phyloP scores from a whole-genome alignment of 768 basidiomycete genomes.

The Galerina sulciceps region DNA sequence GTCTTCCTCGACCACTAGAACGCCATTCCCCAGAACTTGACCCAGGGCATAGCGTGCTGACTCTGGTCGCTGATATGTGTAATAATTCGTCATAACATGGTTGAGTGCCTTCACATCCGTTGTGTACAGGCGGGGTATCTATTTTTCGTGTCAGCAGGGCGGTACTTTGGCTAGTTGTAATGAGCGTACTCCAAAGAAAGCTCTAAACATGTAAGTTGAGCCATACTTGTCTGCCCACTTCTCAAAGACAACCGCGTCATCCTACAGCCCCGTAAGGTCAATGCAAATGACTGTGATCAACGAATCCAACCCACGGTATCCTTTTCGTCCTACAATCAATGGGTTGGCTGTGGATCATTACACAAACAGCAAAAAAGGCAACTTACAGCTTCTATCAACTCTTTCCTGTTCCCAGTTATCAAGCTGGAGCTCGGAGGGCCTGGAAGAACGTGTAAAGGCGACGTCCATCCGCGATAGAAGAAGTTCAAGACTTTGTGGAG shows the following conservation, averaged over 20 bases:
- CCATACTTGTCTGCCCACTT: conserved; percentile 57
- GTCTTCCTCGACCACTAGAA: conserved; percentile 54
- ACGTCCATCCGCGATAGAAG: conserved; percentile 36
- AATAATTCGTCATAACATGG: conserved; percentile 62
- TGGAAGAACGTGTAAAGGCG: conserved; percentile 51
- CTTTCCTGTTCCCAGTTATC: conserved; percentile 52
- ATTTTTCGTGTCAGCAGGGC: not conserved
- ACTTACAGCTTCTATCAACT: conserved; percentile 46
- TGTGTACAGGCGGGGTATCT: conserved; percentile 48
- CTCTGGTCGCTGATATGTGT: conserved; percentile 61
- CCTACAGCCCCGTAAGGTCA: conserved; percentile 22
- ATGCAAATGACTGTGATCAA: not conserved
- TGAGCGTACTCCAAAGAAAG: conserved; percentile 45
- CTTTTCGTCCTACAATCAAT: not conserved
- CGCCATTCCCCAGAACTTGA: conserved; percentile 48
- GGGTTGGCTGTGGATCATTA: too few species aligned
- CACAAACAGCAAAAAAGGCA: too few species aligned
- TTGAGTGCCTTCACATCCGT: conserved; percentile 65
- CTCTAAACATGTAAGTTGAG: conserved; percentile 44
- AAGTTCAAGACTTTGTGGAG: conserved; percentile 32
- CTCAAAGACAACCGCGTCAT: conserved; percentile 42
- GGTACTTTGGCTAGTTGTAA: not conserved
- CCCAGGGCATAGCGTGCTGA: conserved; percentile 38
- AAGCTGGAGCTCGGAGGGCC: conserved; percentile 50
- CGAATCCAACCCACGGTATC: not conserved